Conservation (phyloP, 768 basidiomycete genomes). For the Candolleomyces efflorescens region DNA sequence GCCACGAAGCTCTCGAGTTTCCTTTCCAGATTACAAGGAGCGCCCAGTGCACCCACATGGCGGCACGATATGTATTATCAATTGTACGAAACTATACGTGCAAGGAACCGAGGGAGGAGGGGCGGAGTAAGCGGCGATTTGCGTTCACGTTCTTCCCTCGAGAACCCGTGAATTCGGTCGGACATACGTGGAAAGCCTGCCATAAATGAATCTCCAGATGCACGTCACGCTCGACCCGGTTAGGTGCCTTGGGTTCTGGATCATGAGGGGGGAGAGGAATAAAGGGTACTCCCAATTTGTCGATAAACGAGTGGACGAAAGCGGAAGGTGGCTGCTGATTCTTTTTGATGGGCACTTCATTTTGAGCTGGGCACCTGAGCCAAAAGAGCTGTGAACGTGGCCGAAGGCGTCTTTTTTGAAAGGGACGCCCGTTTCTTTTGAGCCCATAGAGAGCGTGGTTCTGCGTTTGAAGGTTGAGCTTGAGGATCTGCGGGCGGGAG, state of each 20-base stretch:
- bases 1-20: neutral
- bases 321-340: neutral
- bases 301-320: conserved; percentile 6
- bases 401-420: neutral
- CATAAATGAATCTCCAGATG: too few relatives aligned
- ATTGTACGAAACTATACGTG: too few relatives aligned
- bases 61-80: neutral
- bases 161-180: neutral
- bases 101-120: neutral
- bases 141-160: neutral
- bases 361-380: conserved; percentile 1
- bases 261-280: neutral
- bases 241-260: neutral
- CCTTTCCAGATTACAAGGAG: neutral
- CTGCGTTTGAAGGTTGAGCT: neutral
- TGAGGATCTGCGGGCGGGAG: neutral
- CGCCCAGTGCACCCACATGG: neutral
- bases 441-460: neutral
- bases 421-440: neutral
- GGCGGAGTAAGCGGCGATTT: neutral
- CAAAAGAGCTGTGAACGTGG: neutral
- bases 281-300: neutral
- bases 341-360: neutral
- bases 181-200: neutral
- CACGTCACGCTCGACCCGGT: too few relatives aligned